Percentiles rank a stretch among this genome's conserved stretches.
These are phyloP conservation scores for Aspergillus fructus DNA, from an alignment of 2,329 filamentous ascomycete genomes.

Conservation along the genomic window DNA sequence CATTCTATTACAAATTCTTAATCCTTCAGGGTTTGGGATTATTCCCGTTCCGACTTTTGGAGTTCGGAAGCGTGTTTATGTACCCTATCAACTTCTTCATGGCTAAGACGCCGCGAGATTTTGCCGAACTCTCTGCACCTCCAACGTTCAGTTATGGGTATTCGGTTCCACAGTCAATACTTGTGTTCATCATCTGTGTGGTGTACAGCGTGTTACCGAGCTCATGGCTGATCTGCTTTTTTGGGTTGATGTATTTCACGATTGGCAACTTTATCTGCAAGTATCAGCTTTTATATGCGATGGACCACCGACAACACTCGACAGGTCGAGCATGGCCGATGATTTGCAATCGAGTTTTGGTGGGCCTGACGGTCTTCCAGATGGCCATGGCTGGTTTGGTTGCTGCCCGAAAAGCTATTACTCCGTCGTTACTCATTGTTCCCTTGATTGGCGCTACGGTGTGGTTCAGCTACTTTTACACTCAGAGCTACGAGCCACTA, in stretches of 20 bases:
- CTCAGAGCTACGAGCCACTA: constrained; percentile 77
- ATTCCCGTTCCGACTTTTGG: constrained; percentile 86
- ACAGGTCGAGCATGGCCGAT: constrained; percentile 95
- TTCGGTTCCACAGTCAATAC: constrained; percentile 85
- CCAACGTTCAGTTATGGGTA: constrained; percentile 94
- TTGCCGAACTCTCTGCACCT: constrained; percentile 75
- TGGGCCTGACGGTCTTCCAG: constrained; percentile 86
- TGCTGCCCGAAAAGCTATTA: constrained; percentile 70
- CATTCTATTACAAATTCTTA: constrained; percentile 92
- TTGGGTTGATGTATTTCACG: constrained; percentile 65
- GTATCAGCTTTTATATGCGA: constrained; percentile 95
- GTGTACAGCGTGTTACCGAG: constrained; percentile 85
- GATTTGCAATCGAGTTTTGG: constrained; percentile 86
- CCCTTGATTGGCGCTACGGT: constrained; percentile 78
- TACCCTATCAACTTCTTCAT: constrained; percentile 77
- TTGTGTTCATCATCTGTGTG: constrained; percentile 92
- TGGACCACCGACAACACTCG: constrained; percentile 74
- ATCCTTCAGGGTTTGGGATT: constrained; percentile 91
- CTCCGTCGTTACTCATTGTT: constrained; percentile 68
- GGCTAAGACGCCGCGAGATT: constrained; percentile 87
- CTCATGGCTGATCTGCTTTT: constrained; percentile 77
- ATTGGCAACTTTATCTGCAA: constrained; percentile 47
- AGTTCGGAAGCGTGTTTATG: constrained; percentile 80
- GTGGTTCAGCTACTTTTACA: constrained; percentile 86
- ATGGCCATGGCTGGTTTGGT: constrained; percentile 86